Evolutionary conservation across 1,139 yeast species (phyloP).

Genomic region (Suhomyces maxii): DNA sequence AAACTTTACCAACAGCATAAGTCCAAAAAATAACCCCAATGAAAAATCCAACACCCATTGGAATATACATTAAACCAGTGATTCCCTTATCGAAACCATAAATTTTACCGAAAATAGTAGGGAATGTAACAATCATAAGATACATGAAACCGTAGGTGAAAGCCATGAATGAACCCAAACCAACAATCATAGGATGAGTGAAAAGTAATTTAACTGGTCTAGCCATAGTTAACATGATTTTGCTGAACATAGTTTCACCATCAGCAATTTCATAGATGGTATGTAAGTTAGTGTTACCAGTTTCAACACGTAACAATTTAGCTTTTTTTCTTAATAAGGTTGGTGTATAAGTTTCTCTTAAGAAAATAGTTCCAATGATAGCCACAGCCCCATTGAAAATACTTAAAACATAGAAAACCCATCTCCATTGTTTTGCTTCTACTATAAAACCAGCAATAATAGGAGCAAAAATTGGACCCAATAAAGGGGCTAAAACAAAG

Average conservation of each 20-base stretch:
- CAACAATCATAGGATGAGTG: constrained; percentile 49
- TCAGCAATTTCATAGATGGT: constrained; percentile 46
- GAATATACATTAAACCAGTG: constrained; percentile 46
- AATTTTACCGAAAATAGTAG: constrained; percentile 31
- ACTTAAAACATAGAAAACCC: constrained; percentile 45
- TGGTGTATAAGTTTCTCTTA: constrained; percentile 44
- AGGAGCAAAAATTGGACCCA: constrained; percentile 68
- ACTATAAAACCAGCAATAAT: constrained; percentile 51
- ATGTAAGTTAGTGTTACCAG: constrained; percentile 41
- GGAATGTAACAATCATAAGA: constrained; percentile 47
- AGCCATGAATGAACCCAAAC: constrained; percentile 48
- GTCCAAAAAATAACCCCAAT: constrained; percentile 47
- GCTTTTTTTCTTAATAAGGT: constrained; percentile 37
- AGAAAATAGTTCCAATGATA: constrained; percentile 34
- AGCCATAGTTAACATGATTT: constrained; percentile 35
- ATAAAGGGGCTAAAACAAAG: constrained; percentile 40
- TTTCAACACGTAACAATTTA: constrained; percentile 28
- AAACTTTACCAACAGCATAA: constrained; percentile 30
- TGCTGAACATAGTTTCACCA: constrained; percentile 32
- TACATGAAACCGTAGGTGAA: constrained; percentile 51
- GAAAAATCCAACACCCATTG: constrained; percentile 46
- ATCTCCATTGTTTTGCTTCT: constrained; percentile 36
- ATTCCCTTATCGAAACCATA: constrained; percentile 38
- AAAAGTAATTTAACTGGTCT: constrained; percentile 41
- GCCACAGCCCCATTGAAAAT: constrained; percentile 45